Percentiles rank a stretch among this genome's conserved stretches.
Evolutionary conservation across 2,329 filamentous ascomycete species (phyloP).

Genomic region (Knoxdaviesia proteae): DNA sequence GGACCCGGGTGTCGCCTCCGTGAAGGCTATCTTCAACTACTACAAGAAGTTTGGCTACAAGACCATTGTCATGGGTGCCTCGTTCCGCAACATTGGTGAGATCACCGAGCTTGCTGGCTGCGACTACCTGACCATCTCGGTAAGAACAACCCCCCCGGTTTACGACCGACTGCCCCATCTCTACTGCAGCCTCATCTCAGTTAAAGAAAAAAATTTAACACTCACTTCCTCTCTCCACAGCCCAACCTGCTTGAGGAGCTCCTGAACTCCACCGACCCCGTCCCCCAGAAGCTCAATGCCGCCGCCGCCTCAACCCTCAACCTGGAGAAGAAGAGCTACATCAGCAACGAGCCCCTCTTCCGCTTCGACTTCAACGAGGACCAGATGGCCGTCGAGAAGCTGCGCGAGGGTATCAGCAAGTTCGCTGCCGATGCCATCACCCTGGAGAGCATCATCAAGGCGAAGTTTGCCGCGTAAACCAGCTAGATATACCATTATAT

Average conservation of each 20-base stretch:
- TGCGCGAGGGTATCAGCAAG: slow-evolving; percentile 97
- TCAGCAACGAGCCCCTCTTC: slow-evolving; percentile 76
- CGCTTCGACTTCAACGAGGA: slow-evolving; percentile 99
- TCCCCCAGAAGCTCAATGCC: slow-evolving; percentile 86
- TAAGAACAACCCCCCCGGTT: slow-evolving; percentile 23
- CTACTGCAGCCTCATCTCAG: background rate
- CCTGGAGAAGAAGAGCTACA: slow-evolving; percentile 77
- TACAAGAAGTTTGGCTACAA: slow-evolving; percentile 99
- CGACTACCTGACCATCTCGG: slow-evolving; percentile 96
- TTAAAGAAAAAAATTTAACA: slow-evolving; percentile 6
- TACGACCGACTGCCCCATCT: background rate
- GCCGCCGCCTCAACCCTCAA: slow-evolving; percentile 42
- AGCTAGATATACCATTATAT: background rate
- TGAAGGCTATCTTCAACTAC: slow-evolving; percentile 96
- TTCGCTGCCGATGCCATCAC: slow-evolving; percentile 91
- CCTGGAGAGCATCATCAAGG: slow-evolving; percentile 76
- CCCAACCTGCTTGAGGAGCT: slow-evolving; percentile 89
- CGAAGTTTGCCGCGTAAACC: slow-evolving; percentile 46
- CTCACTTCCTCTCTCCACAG: slow-evolving; percentile 17
- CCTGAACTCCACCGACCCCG: slow-evolving; percentile 57
- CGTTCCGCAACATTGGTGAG: slow-evolving; percentile 89
- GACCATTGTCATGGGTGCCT: slow-evolving; percentile 98
- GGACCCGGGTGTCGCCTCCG: slow-evolving; percentile 90
- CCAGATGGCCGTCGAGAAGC: slow-evolving; percentile 97
- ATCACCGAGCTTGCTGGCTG: slow-evolving; percentile 96